Evolutionary conservation across 805 yeast genomes (phyloP).

Genomic region (Debaryomyces maramus): DNA sequence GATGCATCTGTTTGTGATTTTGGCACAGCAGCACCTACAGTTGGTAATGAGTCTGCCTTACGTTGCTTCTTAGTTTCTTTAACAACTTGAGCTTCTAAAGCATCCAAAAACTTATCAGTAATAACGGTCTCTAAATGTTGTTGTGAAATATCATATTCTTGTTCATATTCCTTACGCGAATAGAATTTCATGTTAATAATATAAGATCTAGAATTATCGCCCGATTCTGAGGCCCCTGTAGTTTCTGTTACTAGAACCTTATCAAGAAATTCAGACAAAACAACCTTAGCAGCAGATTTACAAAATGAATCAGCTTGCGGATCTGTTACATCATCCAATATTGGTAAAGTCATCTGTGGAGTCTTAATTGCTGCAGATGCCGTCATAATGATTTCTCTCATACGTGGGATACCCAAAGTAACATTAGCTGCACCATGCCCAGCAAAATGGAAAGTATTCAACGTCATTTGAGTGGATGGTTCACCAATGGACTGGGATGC

Average conservation of each 20-base stretch:
- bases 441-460: constrained; percentile 96
- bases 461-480: constrained; percentile 99
- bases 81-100: constrained; percentile 69
- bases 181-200: constrained; percentile 74
- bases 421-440: constrained; percentile 99
- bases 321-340: constrained; percentile 75
- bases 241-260: constrained; percentile 84
- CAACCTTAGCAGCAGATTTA: constrained; percentile 81
- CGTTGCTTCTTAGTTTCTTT: constrained; percentile 84
- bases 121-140: constrained; percentile 74
- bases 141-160: constrained; percentile 85
- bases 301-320: constrained; percentile 90
- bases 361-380: constrained; percentile 94
- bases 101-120: constrained; percentile 60
- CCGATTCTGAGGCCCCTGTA: constrained; percentile 57
- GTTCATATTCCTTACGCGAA: constrained; percentile 70
- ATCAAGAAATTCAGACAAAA: constrained; percentile 86
- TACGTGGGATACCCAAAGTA: constrained; percentile 98
- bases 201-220: constrained; percentile 65
- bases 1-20: constrained; percentile 48
- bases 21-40: constrained; percentile 71
- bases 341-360: constrained; percentile 97
- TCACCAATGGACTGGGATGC: constrained; percentile 99
- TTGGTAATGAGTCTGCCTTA: constrained; percentile 57
- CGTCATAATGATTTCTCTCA: constrained; percentile 99